Percentiles rank a stretch among this genome's conserved stretches.
Evolutionary conservation across 805 yeast species (phyloP).

Genomic region (Metschnikowia matae): DNA sequence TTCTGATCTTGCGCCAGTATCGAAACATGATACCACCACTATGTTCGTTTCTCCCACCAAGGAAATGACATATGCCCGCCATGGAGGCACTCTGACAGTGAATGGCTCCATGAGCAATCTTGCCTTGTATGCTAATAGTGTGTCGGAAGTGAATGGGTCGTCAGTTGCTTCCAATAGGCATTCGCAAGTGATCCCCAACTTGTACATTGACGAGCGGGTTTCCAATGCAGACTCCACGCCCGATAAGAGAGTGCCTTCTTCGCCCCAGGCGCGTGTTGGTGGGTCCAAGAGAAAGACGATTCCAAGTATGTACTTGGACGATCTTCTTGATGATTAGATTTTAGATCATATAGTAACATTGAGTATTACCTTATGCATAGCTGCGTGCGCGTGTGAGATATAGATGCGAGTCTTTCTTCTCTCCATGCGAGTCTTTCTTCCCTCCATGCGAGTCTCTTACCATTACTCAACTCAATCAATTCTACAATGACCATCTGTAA

Average conservation of each 20-base stretch:
- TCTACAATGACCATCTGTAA: background rate
- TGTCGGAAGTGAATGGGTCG: constrained; percentile 16
- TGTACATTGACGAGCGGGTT: constrained; percentile 38
- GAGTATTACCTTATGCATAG: background rate
- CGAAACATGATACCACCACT: constrained; percentile 40
- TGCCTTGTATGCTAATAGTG: constrained; percentile 12
- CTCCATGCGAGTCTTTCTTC: background rate
- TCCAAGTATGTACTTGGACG: constrained; percentile 49
- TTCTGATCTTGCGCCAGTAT: constrained; percentile 26
- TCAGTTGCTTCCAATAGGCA: constrained; percentile 23
- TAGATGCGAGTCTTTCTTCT: background rate
- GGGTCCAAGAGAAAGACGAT: constrained; percentile 30
- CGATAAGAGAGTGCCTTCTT: constrained; percentile 11
- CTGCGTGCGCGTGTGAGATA: background rate
- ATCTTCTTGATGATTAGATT: constrained; percentile 38
- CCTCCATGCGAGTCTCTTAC: background rate
- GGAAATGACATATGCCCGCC: constrained; percentile 51
- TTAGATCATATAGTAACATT: background rate
- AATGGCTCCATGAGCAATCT: constrained; percentile 20
- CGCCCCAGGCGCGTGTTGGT: constrained; percentile 10
- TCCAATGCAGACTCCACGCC: constrained; percentile 31
- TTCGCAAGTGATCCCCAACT: constrained; percentile 31
- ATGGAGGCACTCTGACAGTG: constrained; percentile 8
- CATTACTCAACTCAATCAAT: background rate
- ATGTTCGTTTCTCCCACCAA: constrained; percentile 80